Evolutionary conservation across 2,329 filamentous ascomycete species (phyloP).

Genomic region (Sarocladium brachiariae): DNA sequence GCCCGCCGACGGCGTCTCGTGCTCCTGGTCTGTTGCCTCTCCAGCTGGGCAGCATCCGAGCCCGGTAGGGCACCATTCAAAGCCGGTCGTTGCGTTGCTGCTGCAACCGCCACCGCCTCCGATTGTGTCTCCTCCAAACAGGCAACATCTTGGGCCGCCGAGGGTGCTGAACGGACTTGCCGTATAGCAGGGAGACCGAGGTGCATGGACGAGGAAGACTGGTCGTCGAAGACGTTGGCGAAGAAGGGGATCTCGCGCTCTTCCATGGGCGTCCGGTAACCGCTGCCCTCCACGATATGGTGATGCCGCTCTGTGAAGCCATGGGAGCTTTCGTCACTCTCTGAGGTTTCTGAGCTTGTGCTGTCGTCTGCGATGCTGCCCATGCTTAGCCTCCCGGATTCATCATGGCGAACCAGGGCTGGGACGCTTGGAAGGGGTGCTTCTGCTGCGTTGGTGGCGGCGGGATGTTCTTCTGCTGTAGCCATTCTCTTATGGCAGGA

Average conservation of each 20-base stretch:
- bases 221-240: not conserved
- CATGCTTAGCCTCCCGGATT: not conserved
- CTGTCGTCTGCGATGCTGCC: not conserved
- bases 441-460: not conserved
- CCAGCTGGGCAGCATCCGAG: not conserved
- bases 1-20: not conserved
- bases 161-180: constrained; percentile 1
- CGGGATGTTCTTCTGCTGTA: not conserved
- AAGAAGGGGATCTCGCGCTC: constrained; percentile 6
- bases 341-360: not conserved
- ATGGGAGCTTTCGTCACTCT: not conserved
- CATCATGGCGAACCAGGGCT: not conserved
- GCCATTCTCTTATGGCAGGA: too few relatives aligned
- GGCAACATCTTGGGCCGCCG: not conserved
- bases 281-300: not conserved
- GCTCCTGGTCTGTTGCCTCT: not conserved
- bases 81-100: too few relatives aligned
- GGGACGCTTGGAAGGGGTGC: not conserved
- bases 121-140: not conserved
- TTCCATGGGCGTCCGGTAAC: constrained; percentile 4
- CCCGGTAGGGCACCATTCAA: not conserved
- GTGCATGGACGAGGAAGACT: not conserved
- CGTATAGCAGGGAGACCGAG: not conserved
- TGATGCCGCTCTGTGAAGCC: not conserved
- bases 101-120: too few relatives aligned